phyloP scores from a whole-genome alignment of 2,329 filamentous ascomycete genomes.

The Sporothrix brasiliensis region DNA sequence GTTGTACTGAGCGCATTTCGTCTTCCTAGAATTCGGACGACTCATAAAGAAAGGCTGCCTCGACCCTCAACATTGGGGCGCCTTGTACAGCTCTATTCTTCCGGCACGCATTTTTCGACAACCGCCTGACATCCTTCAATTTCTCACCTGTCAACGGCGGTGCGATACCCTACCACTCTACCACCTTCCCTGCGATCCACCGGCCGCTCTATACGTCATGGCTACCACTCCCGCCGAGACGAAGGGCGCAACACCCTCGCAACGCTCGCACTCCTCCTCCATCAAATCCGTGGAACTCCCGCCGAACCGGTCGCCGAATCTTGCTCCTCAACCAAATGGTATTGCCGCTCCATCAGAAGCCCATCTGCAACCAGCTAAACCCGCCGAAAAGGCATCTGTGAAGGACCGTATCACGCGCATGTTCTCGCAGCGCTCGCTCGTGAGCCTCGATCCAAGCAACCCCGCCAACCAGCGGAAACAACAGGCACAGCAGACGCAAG shows the following conservation, averaged over 20 bases:
- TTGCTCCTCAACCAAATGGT: slow-evolving; percentile 47
- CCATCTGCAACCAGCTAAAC: slow-evolving; percentile 40
- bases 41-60: not conserved
- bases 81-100: not conserved
- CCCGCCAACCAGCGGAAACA: slow-evolving; percentile 20
- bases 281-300: slow-evolving; percentile 51
- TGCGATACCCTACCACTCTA: not conserved
- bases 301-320: slow-evolving; percentile 47
- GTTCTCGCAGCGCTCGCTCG: slow-evolving; percentile 52
- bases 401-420: slow-evolving; percentile 67
- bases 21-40: not conserved
- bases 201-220: slow-evolving; percentile 37
- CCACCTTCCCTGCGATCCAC: not conserved
- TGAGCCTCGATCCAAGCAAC: slow-evolving; percentile 5
- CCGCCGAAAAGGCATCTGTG: slow-evolving; percentile 61
- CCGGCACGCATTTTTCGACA: not conserved
- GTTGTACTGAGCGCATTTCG: not conserved
- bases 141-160: slow-evolving; percentile 3
- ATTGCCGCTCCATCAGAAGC: slow-evolving; percentile 38
- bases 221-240: slow-evolving; percentile 40
- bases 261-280: slow-evolving; percentile 55
- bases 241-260: slow-evolving; percentile 47
- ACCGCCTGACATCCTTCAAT: slow-evolving; percentile 1
- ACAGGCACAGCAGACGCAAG: slow-evolving; percentile 35
- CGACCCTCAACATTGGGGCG: slow-evolving; percentile 8